Percentiles rank a stretch among this genome's conserved stretches.
These are phyloP conservation scores for Sclerotinia subarctica DNA, from an alignment of 2,329 filamentous ascomycete species.

Conservation along the genomic window DNA sequence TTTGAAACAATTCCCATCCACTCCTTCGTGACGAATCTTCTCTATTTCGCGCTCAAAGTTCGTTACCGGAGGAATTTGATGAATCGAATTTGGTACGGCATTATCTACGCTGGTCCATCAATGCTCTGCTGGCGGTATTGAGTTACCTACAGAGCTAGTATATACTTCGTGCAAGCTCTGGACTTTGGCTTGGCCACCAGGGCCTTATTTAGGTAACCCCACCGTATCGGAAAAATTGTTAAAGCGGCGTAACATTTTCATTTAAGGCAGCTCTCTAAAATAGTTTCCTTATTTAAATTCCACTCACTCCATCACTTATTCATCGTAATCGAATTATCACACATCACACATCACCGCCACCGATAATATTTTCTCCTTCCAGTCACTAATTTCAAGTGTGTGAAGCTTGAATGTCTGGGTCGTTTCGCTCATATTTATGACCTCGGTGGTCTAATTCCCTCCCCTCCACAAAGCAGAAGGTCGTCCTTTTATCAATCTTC, in stretches of 20 bases:
- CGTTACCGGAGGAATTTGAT: not conserved
- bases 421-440: slow-evolving; percentile 17
- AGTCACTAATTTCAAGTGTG: not conserved
- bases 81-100: not conserved
- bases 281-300: slow-evolving; percentile 4
- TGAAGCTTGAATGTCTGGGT: not conserved
- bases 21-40: not conserved
- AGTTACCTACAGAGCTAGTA: not conserved
- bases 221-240: not conserved
- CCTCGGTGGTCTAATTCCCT: slow-evolving; percentile 5
- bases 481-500: slow-evolving; percentile 31
- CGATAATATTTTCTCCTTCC: not conserved
- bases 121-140: not conserved
- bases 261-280: slow-evolving; percentile 33
- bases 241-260: slow-evolving; percentile 5
- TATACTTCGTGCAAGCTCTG: not conserved
- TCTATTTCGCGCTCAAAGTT: not conserved
- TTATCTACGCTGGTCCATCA: not conserved
- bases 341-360: slow-evolving; percentile 4
- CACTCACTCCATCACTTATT: not conserved
- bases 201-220: not conserved
- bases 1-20: not conserved
- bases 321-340: not conserved
- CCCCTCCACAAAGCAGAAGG: slow-evolving; percentile 26
- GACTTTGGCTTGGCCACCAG: not conserved